A percentile compares a stretch with the other conserved stretches of the same genome.
phyloP scores from a whole-genome alignment of 2,329 filamentous ascomycete species.

The Emericellopsis cladophorae region DNA sequence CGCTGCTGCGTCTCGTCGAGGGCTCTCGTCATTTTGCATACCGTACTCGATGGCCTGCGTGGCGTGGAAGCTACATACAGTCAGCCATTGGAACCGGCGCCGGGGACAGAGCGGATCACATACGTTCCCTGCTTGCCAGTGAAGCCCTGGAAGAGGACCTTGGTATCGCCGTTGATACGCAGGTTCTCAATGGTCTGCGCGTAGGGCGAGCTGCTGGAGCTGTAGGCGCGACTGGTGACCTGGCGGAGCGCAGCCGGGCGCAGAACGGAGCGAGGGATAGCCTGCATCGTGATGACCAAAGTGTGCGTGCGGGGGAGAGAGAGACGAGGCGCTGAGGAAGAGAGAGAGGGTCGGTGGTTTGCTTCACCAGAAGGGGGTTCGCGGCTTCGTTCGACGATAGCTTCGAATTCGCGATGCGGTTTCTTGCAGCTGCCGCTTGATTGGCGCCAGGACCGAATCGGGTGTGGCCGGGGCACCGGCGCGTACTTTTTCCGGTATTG shows the following conservation, averaged over 20 bases:
- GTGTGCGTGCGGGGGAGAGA: neutral
- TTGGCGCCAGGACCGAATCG: slow-evolving; percentile 1
- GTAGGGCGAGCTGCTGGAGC: slow-evolving; percentile 55
- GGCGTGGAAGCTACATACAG: slow-evolving; percentile 73
- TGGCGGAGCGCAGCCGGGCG: slow-evolving; percentile 58
- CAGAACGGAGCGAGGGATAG: slow-evolving; percentile 58
- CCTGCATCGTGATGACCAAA: slow-evolving; percentile 57
- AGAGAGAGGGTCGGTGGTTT: slow-evolving; percentile 7
- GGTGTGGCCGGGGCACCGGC: slow-evolving; percentile 4
- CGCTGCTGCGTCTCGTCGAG: slow-evolving; percentile 5
- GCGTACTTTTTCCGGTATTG: slow-evolving; percentile 5
- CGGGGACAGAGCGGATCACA: slow-evolving; percentile 21
- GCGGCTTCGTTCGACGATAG: neutral
- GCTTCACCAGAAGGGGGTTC: neutral
- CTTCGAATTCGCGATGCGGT: neutral
- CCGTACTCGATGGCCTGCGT: slow-evolving; percentile 97
- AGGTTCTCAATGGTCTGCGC: slow-evolving; percentile 70
- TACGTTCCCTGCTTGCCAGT: slow-evolving; percentile 94
- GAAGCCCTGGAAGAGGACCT: slow-evolving; percentile 94
- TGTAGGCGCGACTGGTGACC: slow-evolving; percentile 57
- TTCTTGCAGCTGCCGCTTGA: neutral
- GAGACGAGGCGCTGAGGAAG: slow-evolving; percentile 2
- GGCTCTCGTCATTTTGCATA: slow-evolving; percentile 29
- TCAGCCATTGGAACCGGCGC: neutral
- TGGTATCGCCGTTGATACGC: slow-evolving; percentile 84